A percentile compares a stretch with the other conserved stretches of the same genome.
Evolutionary conservation across 1,284 basidiomycete genomes (phyloP).

Genomic region (Irpex lacteus): DNA sequence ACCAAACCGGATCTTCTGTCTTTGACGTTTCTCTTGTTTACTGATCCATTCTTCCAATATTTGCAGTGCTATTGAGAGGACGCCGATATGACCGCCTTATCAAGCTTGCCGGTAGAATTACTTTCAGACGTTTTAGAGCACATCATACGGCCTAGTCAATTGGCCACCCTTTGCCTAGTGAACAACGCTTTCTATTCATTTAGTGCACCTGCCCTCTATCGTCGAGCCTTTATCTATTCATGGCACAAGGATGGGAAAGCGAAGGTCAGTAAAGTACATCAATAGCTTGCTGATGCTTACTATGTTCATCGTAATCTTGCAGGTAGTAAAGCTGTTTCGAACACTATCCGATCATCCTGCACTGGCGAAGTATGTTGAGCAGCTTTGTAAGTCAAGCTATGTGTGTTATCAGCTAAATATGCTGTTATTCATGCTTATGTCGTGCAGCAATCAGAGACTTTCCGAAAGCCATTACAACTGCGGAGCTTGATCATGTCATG

Average conservation of each 20-base stretch:
- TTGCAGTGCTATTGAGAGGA: background rate
- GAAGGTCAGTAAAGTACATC: conserved; percentile 45
- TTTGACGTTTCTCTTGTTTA: too few species aligned
- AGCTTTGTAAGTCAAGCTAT: background rate
- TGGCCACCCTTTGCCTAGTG: conserved; percentile 52
- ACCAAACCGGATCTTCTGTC: too few species aligned
- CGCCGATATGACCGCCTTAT: conserved; percentile 32
- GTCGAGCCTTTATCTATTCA: conserved; percentile 54
- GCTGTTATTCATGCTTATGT: background rate
- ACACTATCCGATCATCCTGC: conserved; percentile 45
- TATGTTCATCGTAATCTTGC: too few species aligned
- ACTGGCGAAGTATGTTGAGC: conserved; percentile 44
- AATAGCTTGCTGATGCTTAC: too few species aligned
- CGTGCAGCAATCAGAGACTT: conserved; percentile 62
- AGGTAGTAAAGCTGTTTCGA: conserved; percentile 50
- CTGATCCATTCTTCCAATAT: too few species aligned
- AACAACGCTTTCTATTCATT: conserved; percentile 50
- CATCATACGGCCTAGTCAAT: conserved; percentile 48
- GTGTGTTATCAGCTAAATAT: background rate
- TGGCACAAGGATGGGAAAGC: conserved; percentile 64
- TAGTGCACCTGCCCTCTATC: conserved; percentile 49
- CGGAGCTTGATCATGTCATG: conserved; percentile 32
- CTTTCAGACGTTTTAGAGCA: conserved; percentile 50
- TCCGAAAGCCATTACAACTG: conserved; percentile 44
- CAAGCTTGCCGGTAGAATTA: conserved; percentile 60